phyloP scores from a whole-genome alignment of 345 rosid species.

The Aethionema arabicum region DNA sequence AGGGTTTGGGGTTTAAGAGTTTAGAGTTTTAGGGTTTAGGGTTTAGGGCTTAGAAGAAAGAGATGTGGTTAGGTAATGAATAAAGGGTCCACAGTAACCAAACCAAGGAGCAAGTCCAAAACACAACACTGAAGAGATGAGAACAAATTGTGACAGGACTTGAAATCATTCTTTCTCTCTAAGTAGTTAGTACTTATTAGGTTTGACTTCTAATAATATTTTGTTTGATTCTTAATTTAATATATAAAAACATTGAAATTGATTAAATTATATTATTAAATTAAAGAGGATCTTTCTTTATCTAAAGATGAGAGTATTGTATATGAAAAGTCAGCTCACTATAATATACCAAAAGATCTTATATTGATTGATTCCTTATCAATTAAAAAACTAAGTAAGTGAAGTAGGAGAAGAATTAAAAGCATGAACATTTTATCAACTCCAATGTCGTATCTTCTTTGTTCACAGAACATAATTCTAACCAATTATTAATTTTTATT shows the following conservation, averaged over 20 bases:
- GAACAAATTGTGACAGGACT: conserved; percentile 38
- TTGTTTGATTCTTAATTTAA: conserved; percentile 32
- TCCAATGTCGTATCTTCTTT: conserved; percentile 39
- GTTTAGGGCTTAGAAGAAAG: too few relatives aligned
- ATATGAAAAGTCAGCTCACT: conserved; percentile 33
- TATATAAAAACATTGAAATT: too few relatives aligned
- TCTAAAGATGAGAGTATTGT: too few relatives aligned
- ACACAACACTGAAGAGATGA: conserved; percentile 25
- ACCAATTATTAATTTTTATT: conserved; percentile 24
- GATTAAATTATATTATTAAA: too few relatives aligned
- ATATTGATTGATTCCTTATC: conserved; percentile 1
- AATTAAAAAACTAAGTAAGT: conserved; percentile 26
- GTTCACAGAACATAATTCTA: conserved; percentile 36
- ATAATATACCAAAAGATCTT: conserved; percentile 24
- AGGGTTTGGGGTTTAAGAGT: too few relatives aligned
- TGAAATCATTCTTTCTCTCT: conserved; percentile 18
- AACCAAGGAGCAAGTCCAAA: conserved; percentile 16
- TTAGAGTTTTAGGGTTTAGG: too few relatives aligned
- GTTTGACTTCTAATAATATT: conserved; percentile 34
- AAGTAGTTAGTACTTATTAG: conserved; percentile 39
- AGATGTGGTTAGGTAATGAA: conserved; percentile 41
- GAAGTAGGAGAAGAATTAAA: conserved; percentile 40
- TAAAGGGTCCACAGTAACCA: conserved; percentile 3
- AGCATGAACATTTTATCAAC: conserved; percentile 37
- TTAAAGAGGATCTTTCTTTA: too few relatives aligned